A percentile compares a stretch with the other conserved stretches of the same genome.
Evolutionary conservation across 129 eudicot genomes (phyloP).

Genomic region (Silybum marianum): DNA sequence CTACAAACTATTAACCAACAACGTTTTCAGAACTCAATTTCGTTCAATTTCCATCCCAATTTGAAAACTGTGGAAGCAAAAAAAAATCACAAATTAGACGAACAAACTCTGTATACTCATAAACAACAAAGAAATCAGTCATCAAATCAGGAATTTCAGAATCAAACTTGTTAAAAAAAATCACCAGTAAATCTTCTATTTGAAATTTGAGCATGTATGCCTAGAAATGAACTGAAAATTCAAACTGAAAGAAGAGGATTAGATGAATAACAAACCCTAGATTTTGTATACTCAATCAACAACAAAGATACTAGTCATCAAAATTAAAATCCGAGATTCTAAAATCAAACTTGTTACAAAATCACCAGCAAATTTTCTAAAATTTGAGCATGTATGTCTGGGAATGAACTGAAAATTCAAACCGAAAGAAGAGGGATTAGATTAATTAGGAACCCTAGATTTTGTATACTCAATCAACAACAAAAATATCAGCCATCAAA

Average conservation of each 20-base stretch:
- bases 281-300: slow-evolving; percentile 35
- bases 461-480: not conserved
- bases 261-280: slow-evolving; percentile 32
- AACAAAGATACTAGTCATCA: too few relatives aligned
- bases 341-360: too few relatives aligned
- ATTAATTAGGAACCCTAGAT: not conserved
- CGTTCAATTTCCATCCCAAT: not conserved
- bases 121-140: not conserved
- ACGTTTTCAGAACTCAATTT: not conserved
- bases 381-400: too few relatives aligned
- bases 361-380: too few relatives aligned
- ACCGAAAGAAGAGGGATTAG: not conserved
- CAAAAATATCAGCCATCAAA: not conserved
- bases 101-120: not conserved
- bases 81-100: not conserved
- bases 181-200: not conserved
- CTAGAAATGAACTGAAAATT: not conserved
- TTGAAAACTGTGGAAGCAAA: not conserved
- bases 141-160: not conserved
- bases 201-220: not conserved
- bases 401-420: not conserved
- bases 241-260: not conserved
- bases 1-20: not conserved
- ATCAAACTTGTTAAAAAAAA: not conserved
- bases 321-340: too few relatives aligned